Percentiles rank a stretch among this genome's conserved stretches.
Evolutionary conservation across 257 asterid genomes (phyloP).

Genomic region (Nicotiana benthamiana): DNA sequence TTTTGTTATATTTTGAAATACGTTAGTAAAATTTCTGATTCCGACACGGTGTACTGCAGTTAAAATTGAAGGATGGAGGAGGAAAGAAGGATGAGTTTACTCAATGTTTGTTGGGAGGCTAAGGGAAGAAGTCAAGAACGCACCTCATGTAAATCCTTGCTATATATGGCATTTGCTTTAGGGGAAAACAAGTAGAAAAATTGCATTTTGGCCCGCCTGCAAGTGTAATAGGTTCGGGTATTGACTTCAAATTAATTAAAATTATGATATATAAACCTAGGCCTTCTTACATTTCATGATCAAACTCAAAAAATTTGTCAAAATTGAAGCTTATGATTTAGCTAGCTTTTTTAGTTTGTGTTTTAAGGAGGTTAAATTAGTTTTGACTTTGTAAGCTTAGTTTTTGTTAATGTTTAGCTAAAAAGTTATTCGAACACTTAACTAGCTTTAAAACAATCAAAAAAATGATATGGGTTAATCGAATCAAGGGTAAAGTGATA

Average conservation of each 20-base stretch:
- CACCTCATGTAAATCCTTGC: conserved; percentile 48
- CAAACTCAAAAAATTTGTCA: neutral
- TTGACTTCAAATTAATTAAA: conserved; percentile 45
- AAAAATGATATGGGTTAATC: no score
- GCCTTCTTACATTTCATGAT: neutral
- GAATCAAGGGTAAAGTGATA: no score
- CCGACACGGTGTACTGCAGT: neutral
- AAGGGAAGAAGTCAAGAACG: conserved; percentile 75
- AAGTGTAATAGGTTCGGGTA: conserved; percentile 75
- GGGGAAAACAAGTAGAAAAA: neutral
- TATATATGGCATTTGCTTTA: conserved; percentile 4
- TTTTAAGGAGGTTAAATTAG: neutral
- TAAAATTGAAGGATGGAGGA: neutral
- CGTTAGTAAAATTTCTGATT: no score
- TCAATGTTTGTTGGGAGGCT: neutral
- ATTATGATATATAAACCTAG: conserved; percentile 5
- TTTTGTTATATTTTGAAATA: no score
- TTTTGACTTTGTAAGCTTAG: neutral
- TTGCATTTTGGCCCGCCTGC: conserved; percentile 13
- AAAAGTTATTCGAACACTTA: no score
- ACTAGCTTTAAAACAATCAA: no score
- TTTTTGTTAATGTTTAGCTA: no score
- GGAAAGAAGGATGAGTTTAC: conserved; percentile 23
- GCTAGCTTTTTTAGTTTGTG: neutral
- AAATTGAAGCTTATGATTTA: neutral